phyloP scores from a whole-genome alignment of 441 rosid species.

The Mallotus japonicus region DNA sequence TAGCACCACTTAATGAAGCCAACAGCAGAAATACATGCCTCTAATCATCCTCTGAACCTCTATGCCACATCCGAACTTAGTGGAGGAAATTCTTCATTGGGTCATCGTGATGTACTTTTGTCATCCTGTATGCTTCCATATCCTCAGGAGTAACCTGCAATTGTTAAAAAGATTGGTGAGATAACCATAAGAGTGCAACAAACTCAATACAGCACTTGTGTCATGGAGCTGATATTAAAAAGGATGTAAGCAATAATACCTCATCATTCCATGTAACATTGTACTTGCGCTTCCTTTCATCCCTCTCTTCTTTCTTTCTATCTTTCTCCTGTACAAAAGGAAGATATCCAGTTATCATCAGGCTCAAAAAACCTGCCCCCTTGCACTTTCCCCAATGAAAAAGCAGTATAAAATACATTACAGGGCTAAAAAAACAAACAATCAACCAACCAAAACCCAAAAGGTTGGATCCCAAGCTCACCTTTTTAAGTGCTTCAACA shows the following conservation, averaged over 20 bases:
- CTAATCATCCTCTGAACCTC: not conserved
- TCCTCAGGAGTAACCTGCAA: slow-evolving; percentile 77
- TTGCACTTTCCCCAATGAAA: not conserved
- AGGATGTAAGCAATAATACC: slow-evolving; percentile 36
- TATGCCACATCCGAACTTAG: not conserved
- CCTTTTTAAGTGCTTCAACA: slow-evolving; percentile 77
- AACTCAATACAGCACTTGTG: not conserved
- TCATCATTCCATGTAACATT: slow-evolving; percentile 80
- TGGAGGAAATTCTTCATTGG: slow-evolving; percentile 75
- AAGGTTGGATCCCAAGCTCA: slow-evolving; percentile 19
- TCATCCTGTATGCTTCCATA: slow-evolving; percentile 95
- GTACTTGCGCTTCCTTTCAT: slow-evolving; percentile 90
- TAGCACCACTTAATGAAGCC: no score
- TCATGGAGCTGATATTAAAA: not conserved
- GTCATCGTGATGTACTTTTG: slow-evolving; percentile 69
- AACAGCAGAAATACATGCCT: not conserved
- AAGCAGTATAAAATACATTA: not conserved
- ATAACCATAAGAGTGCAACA: not conserved
- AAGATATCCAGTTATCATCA: not conserved
- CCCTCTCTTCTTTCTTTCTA: slow-evolving; percentile 65
- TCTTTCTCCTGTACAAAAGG: slow-evolving; percentile 57
- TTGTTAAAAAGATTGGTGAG: not conserved
- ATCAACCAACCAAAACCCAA: not conserved
- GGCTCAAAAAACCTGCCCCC: not conserved
- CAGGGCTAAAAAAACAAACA: not conserved